Base-by-base conservation (phyloP, 768 basidiomycete species). In the Amanita jacksonii region DNA sequence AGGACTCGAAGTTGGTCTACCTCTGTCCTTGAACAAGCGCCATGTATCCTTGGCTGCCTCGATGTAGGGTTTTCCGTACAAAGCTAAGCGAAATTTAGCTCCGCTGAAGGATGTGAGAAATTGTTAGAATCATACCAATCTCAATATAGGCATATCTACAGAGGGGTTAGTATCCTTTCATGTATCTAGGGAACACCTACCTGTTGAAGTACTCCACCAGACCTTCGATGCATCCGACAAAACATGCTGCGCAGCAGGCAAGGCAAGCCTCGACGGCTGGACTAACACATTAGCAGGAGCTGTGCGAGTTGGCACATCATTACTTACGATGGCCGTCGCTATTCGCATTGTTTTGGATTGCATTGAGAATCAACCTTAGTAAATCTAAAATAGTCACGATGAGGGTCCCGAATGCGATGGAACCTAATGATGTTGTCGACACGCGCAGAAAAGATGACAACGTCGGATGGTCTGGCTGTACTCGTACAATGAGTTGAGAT, bases 1-100 rank as follows among this genome's bases (percentile, higher is more conserved):
- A 38, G 20, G 46, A 32, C 47, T 36, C 7, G 30, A 40, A 13
- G 43, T 23, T 7, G 38, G 36, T 54, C 16, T 52, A 66, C 81
- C 86, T 45, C 85, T 74, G 54, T 87, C 81, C 55, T 73, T 74
- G 62, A 86, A 76, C 43, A 88, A 57, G 27, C 73, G 70, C 84
- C 83, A 91, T 0, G 89, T 87, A 57, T 87, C 85, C 58, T 84
- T 87, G 0, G 88, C 85, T 22, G 87, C 87, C 19, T 68, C 58
- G 33, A 90, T 72, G 51, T 89, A 91, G 1, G 82, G 65, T 61
- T 91, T 92, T 25, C 89, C 88, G 56, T 90, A 92, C 8, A 90
- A 64, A 1, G 87, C 84, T 84, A 34, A 6, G 41, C 23, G 18
- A 30, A 38, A 41, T 25, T 23, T 23, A 27, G 41, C 42, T 37